Conservation (phyloP, 768 basidiomycete genomes). For the Termitomyces sp. region DNA sequence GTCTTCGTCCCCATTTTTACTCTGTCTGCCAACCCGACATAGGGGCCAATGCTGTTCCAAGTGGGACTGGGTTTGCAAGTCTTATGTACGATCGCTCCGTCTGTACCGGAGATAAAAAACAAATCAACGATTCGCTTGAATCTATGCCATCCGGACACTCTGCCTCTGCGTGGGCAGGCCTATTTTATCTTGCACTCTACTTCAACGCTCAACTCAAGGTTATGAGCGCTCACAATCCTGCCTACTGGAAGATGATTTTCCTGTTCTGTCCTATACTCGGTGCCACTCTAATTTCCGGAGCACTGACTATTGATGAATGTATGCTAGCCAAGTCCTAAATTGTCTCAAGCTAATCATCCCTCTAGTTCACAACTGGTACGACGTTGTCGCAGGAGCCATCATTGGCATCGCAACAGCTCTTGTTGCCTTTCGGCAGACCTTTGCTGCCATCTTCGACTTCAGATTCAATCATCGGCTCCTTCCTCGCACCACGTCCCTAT, state of each 20-base stretch:
- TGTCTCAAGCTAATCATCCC: not conserved
- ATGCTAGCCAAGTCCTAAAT: conserved; percentile 13
- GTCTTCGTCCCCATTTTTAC: conserved; percentile 45
- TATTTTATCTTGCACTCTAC: conserved; percentile 40
- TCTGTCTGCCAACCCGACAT: conserved; percentile 46
- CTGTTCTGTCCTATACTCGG: conserved; percentile 52
- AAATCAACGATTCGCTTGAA: conserved; percentile 52
- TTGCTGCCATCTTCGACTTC: conserved; percentile 51
- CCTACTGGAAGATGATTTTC: conserved; percentile 59
- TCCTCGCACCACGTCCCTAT: conserved; percentile 41
- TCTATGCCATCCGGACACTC: conserved; percentile 54
- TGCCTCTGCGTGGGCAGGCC: conserved; percentile 51
- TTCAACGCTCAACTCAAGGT: conserved; percentile 55
- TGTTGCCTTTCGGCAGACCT: conserved; percentile 50
- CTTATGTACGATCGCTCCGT: conserved; percentile 47
- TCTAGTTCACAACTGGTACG: conserved; percentile 51
- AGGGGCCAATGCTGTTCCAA: conserved; percentile 17
- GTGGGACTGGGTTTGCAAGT: conserved; percentile 39
- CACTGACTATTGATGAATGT: conserved; percentile 53
- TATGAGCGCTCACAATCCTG: conserved; percentile 52
- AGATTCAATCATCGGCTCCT: conserved; percentile 53
- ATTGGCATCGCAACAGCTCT: conserved; percentile 44
- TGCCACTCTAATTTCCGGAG: conserved; percentile 48
- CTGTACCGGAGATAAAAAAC: conserved; percentile 50
- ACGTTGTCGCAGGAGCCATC: conserved; percentile 45